phyloP scores from a whole-genome alignment of 2,329 filamentous ascomycete species.

The Emergomyces orientalis region DNA sequence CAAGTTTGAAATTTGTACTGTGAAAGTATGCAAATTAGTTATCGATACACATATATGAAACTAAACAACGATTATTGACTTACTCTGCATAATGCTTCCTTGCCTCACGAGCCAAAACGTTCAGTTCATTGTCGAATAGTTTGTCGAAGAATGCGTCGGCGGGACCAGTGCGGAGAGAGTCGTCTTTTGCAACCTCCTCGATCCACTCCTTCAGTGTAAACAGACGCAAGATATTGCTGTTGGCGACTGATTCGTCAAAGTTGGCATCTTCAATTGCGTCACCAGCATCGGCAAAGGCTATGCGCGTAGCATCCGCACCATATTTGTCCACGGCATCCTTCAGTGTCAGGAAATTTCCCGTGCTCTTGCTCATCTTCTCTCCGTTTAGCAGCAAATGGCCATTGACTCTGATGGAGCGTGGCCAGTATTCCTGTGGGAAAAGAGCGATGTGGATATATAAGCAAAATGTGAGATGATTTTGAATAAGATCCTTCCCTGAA shows the following conservation, averaged over 20 bases:
- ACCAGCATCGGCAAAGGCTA: slow-evolving; percentile 87
- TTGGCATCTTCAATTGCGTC: slow-evolving; percentile 94
- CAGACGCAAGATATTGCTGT: slow-evolving; percentile 79
- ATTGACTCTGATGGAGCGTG: slow-evolving; percentile 73
- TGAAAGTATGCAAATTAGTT: slow-evolving; percentile 11
- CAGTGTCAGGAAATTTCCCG: slow-evolving; percentile 92
- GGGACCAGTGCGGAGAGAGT: slow-evolving; percentile 66
- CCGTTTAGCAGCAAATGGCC: slow-evolving; percentile 91
- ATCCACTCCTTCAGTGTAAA: slow-evolving; percentile 83
- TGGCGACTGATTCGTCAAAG: slow-evolving; percentile 91
- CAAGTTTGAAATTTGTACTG: slow-evolving; percentile 70
- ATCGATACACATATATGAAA: not conserved
- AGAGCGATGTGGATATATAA: slow-evolving; percentile 88
- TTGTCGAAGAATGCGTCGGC: slow-evolving; percentile 73
- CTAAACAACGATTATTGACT: slow-evolving; percentile 19
- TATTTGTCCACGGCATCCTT: slow-evolving; percentile 81
- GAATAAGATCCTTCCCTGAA: slow-evolving; percentile 86
- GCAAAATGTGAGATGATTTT: slow-evolving; percentile 92
- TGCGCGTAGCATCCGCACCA: slow-evolving; percentile 82
- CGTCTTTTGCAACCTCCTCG: slow-evolving; percentile 68
- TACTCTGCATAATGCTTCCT: slow-evolving; percentile 65
- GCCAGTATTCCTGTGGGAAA: slow-evolving; percentile 84
- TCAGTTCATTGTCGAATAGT: slow-evolving; percentile 90
- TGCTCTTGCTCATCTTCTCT: slow-evolving; percentile 97
- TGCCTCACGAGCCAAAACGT: slow-evolving; percentile 68